Percentiles rank a stretch among this genome's conserved stretches.
Conservation (phyloP, 2,329 filamentous ascomycete genomes). For the Zymoseptoria passerinii region DNA sequence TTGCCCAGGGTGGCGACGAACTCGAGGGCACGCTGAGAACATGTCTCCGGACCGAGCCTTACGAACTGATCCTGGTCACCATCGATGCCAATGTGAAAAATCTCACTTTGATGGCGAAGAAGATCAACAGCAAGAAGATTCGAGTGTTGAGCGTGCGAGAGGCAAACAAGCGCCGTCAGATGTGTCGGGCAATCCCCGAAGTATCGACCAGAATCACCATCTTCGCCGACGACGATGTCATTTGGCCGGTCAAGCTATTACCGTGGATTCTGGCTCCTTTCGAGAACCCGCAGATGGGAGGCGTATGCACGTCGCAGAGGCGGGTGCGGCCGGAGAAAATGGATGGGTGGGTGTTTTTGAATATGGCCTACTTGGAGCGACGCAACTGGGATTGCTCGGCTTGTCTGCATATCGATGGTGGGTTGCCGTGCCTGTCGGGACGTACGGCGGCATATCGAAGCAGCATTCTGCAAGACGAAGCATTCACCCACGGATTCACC, state of each 20-base stretch:
- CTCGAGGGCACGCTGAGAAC: slow-evolving; percentile 72
- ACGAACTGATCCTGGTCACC: slow-evolving; percentile 75
- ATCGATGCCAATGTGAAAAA: slow-evolving; percentile 67
- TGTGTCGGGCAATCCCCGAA: slow-evolving; percentile 80
- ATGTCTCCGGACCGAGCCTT: slow-evolving; percentile 61
- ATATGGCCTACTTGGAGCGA: slow-evolving; percentile 83
- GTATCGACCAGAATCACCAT: slow-evolving; percentile 78
- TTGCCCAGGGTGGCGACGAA: slow-evolving; percentile 78
- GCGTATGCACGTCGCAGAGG: slow-evolving; percentile 85
- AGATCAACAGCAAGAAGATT: slow-evolving; percentile 56
- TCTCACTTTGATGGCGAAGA: slow-evolving; percentile 42
- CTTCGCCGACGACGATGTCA: slow-evolving; percentile 93
- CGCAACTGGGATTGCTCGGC: slow-evolving; percentile 96
- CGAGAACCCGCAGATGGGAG: slow-evolving; percentile 73
- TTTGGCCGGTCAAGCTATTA: slow-evolving; percentile 77
- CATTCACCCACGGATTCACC: slow-evolving; percentile 82
- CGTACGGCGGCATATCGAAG: slow-evolving; percentile 88
- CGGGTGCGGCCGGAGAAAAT: slow-evolving; percentile 60
- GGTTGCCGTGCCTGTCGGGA: slow-evolving; percentile 93
- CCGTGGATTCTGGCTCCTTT: slow-evolving; percentile 92
- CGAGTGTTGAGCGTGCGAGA: slow-evolving; percentile 69
- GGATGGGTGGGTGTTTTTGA: slow-evolving; percentile 78
- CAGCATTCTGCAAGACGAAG: slow-evolving; percentile 73
- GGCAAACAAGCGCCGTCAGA: slow-evolving; percentile 91
- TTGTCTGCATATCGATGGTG: slow-evolving; percentile 88